Evolutionary conservation across 257 asterid genomes (phyloP).

Genomic region (Fraxinus americana): DNA sequence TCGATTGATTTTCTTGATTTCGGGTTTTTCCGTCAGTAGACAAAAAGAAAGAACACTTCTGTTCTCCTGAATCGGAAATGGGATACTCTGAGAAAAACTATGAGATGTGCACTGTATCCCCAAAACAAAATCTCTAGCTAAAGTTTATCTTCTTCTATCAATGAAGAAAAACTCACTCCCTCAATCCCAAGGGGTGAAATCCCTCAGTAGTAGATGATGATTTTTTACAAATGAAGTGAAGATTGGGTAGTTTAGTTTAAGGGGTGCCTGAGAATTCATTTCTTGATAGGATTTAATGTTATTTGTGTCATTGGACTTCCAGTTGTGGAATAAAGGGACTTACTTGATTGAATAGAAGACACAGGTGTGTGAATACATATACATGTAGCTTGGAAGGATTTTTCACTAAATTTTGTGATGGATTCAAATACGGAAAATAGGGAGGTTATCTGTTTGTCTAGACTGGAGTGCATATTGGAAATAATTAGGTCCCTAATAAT

Average conservation of each 20-base stretch:
- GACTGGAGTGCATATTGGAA: conserved; percentile 90
- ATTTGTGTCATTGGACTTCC: background rate
- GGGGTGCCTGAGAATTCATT: conserved; percentile 13
- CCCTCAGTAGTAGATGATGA: background rate
- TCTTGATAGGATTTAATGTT: background rate
- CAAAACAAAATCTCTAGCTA: background rate
- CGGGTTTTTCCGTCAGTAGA: too few species aligned
- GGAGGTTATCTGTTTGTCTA: conserved; percentile 62
- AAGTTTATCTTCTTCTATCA: background rate
- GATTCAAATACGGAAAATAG: conserved; percentile 64
- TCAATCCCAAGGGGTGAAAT: background rate
- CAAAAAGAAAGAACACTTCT: too few species aligned
- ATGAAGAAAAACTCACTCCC: background rate
- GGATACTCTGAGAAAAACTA: too few species aligned
- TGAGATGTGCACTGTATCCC: too few species aligned
- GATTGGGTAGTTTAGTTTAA: background rate
- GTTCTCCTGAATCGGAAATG: too few species aligned
- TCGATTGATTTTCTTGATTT: too few species aligned
- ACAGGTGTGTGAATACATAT: conserved; percentile 8
- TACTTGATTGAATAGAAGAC: conserved; percentile 15
- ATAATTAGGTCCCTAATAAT: conserved; percentile 87
- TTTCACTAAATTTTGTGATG: conserved; percentile 46
- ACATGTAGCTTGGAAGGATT: conserved; percentile 19
- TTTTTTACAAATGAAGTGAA: conserved; percentile 15
- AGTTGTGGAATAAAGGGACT: conserved; percentile 22